phyloP scores from a whole-genome alignment of 805 yeast genomes.

The Lipomyces orientalis region DNA sequence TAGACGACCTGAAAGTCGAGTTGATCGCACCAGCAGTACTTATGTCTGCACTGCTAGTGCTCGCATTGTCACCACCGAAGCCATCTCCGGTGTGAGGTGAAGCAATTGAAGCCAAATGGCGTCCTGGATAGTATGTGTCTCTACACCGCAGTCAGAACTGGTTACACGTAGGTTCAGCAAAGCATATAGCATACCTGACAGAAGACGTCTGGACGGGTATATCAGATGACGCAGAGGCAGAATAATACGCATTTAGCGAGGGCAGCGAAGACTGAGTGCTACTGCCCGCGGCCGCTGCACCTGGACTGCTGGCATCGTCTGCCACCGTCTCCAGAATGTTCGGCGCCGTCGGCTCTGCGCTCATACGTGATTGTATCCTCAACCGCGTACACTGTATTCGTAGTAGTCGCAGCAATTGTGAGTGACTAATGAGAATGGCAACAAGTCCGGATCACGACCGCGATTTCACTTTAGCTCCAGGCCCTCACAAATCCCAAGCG shows the following conservation, averaged over 20 bases:
- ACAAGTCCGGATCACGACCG: neutral
- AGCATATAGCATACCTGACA: constrained; percentile 3
- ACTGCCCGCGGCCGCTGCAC: neutral
- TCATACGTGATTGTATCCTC: neutral
- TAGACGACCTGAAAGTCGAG: neutral
- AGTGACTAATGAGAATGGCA: neutral
- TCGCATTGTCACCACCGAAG: neutral
- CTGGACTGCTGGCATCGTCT: neutral
- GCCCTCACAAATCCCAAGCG: neutral
- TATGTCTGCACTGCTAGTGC: neutral
- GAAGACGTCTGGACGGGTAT: constrained; percentile 11
- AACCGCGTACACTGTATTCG: neutral
- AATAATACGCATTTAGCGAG: constrained; percentile 3
- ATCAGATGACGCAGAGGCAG: constrained; percentile 1
- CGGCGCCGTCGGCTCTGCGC: constrained; percentile 2
- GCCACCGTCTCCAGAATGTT: neutral
- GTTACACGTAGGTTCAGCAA: neutral
- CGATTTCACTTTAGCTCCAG: neutral
- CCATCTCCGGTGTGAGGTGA: neutral
- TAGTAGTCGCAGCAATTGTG: neutral
- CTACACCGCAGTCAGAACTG: neutral
- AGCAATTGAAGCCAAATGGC: neutral
- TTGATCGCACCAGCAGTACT: neutral
- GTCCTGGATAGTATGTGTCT: constrained; percentile 5
- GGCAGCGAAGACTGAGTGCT: neutral